Evolutionary conservation across 148 eudicot genomes (phyloP).

Genomic region (Amaranthus cruentus): DNA sequence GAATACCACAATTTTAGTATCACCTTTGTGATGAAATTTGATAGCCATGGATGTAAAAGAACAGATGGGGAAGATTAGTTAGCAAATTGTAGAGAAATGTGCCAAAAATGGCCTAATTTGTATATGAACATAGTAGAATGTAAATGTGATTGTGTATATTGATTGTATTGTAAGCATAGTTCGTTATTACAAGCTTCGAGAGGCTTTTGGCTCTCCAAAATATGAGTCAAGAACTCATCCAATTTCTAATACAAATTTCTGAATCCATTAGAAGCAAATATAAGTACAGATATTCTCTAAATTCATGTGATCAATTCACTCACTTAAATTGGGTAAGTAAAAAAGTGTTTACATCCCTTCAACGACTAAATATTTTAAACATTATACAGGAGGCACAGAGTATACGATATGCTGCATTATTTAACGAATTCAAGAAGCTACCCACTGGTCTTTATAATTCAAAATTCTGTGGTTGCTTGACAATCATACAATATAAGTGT

Average conservation of each 20-base stretch:
- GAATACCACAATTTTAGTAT: background rate
- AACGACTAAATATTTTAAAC: background rate
- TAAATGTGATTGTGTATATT: no score
- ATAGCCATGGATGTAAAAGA: background rate
- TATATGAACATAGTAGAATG: no score
- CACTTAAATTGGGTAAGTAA: background rate
- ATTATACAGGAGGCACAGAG: background rate
- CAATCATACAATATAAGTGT: background rate
- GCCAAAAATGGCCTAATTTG: no score
- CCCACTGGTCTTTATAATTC: background rate
- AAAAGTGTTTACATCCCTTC: background rate
- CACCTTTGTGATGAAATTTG: no score
- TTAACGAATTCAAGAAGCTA: background rate
- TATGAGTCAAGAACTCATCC: no score
- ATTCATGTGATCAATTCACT: background rate
- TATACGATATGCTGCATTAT: constrained; percentile 4
- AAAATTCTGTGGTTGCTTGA: background rate
- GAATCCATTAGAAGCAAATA: background rate
- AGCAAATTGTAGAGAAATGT: no score
- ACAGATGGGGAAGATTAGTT: no score
- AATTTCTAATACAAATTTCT: no score
- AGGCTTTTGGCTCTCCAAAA: no score
- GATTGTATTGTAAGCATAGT: no score
- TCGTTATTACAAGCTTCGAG: no score
- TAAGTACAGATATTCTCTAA: background rate